These are phyloP conservation scores for Camellia granthamiana DNA, from an alignment of 148 eudicot species.

Conservation along the genomic window DNA sequence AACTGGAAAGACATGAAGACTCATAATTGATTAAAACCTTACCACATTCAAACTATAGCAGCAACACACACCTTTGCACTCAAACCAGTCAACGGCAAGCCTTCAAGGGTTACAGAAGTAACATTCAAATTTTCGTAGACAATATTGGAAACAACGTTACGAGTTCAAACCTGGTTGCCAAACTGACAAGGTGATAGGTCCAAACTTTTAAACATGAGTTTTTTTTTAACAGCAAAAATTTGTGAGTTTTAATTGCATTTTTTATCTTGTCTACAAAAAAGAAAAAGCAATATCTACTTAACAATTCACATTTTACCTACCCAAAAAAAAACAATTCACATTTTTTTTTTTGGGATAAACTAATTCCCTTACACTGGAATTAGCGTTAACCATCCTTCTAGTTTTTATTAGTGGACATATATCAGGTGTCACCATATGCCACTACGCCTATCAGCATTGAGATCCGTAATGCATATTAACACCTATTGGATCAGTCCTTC, in stretches of 20 bases:
- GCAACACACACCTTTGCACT: neutral
- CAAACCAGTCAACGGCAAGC: neutral
- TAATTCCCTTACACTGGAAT: neutral
- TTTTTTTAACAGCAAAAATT: too few relatives aligned
- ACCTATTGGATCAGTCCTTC: neutral
- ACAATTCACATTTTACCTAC: neutral
- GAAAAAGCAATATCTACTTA: neutral
- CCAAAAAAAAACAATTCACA: too few relatives aligned
- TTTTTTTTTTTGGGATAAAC: neutral
- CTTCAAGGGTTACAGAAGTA: neutral
- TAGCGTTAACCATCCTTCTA: neutral
- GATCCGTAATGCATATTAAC: neutral
- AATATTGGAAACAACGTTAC: neutral
- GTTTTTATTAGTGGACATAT: neutral
- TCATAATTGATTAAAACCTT: neutral
- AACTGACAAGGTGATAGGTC: neutral
- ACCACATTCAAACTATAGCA: neutral
- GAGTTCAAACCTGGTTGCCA: neutral
- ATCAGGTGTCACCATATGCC: neutral
- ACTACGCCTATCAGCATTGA: neutral
- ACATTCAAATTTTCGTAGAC: neutral
- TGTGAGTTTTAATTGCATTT: neutral
- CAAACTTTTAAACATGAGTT: neutral
- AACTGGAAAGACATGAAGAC: neutral
- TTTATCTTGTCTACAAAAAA: neutral